Base-by-base conservation (phyloP, 2,329 filamentous ascomycete species). In the Phyllosticta ampelicida region DNA sequence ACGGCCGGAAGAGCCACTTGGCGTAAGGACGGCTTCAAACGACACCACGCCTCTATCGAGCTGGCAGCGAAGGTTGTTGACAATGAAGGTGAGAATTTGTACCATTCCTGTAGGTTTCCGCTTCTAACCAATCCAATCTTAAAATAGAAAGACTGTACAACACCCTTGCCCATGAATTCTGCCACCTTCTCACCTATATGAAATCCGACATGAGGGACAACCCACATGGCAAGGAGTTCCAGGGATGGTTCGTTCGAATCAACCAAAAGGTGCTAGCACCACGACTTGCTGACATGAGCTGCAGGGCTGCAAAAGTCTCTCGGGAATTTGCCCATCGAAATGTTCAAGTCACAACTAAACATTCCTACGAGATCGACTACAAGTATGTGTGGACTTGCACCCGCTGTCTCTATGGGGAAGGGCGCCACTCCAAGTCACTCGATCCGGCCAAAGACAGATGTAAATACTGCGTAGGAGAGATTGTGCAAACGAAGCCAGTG, bases 121-220 rank as follows among this genome's bases (percentile, higher is more conserved):
- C 36, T 44, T n/a, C 52, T 49, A 5, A 58, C 48, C 36, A 44
- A 16, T n/a, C 36, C n/a, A n/a, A 21, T 9, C 11, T 49, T n/a
- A 6, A 11, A n/a, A 18, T 62, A 63, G 73, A 86, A 60, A 83
- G 89, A 2, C 80, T 97, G 1, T 79, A 94, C 62, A 96, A 96
- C 70, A 90, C 94, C 0, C 75, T 97, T n/a, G 90, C 92, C 0
- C 94, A 99, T 70, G 94, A 99, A 66, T 97, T 94, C 75, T 97
- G 94, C 71, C 94, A 99, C 68, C 76, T 97, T 1, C 86, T 89
- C 50, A 95, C 90, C 66, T 96, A 92, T 71, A 95, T 97, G 84
- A 77, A 97, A 62, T 86, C 80, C 53, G 83, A 85, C 36, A 76
- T 91, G 36, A 85, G 82, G 50, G 85, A 84, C 58, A 86, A 88